phyloP scores from a whole-genome alignment of 768 basidiomycete species.

The Pisolithus microcarpus region DNA sequence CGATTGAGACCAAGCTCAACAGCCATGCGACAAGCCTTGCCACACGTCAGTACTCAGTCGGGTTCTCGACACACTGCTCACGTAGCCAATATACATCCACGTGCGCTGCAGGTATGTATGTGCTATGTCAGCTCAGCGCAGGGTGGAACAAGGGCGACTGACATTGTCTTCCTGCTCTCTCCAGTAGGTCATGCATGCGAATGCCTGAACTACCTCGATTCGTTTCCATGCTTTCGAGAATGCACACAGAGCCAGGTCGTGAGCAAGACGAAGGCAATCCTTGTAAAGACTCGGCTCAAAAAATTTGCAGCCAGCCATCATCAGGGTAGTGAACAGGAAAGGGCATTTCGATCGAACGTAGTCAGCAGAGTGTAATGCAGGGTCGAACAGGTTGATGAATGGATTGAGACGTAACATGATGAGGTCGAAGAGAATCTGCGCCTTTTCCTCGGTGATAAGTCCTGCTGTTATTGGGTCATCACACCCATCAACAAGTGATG shows the following conservation, averaged over 20 bases:
- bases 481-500: conserved; percentile 33
- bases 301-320: conserved; percentile 83
- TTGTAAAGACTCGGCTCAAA: conserved; percentile 64
- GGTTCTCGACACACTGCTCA: conserved; percentile 29
- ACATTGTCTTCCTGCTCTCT: conserved; percentile 81
- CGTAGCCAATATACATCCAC: conserved; percentile 85
- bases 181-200: conserved; percentile 87
- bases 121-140: conserved; percentile 8
- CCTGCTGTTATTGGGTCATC: conserved; percentile 69
- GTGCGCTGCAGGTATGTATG: conserved; percentile 45
- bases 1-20: conserved; percentile 78
- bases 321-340: conserved; percentile 76
- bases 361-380: conserved; percentile 68
- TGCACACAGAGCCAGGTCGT: conserved; percentile 68
- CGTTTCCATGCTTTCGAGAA: conserved; percentile 74
- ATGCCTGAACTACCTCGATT: conserved; percentile 84
- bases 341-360: conserved; percentile 79
- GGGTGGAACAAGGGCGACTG: conserved; percentile 16
- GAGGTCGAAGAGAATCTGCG: conserved; percentile 65
- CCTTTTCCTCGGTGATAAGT: conserved; percentile 62
- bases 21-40: conserved; percentile 79
- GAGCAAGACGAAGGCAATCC: conserved; percentile 61
- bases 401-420: conserved; percentile 82
- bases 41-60: conserved; percentile 2
- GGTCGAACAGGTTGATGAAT: conserved; percentile 85